Evolutionary conservation across 768 basidiomycete genomes (phyloP).

Genomic region (Astraeus odoratus): DNA sequence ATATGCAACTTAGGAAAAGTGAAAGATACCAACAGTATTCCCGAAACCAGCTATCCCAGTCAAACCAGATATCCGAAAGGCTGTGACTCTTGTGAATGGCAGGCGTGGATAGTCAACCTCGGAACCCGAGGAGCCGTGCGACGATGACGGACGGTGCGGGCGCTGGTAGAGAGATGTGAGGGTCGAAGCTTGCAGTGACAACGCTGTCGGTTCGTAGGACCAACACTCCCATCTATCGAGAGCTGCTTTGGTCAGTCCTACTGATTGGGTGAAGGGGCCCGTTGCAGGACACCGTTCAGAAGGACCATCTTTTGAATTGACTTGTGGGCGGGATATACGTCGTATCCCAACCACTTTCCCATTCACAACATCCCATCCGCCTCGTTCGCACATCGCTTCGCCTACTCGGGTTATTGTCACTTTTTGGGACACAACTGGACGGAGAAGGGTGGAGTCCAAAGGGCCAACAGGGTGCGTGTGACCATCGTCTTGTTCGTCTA

Average conservation of each 20-base stretch:
- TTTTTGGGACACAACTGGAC: slow-evolving; percentile 34
- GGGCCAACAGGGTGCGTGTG: slow-evolving; percentile 25
- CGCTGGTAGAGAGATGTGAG: slow-evolving; percentile 39
- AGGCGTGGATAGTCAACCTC: slow-evolving; percentile 41
- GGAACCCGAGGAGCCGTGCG: background rate
- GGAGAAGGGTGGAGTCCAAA: slow-evolving; percentile 26
- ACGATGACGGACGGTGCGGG: slow-evolving; percentile 5
- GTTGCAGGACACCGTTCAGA: slow-evolving; percentile 9
- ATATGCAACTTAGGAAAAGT: slow-evolving; percentile 17
- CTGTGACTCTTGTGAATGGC: slow-evolving; percentile 75
- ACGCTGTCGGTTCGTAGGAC: slow-evolving; percentile 57
- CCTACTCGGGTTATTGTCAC: slow-evolving; percentile 47
- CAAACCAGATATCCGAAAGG: slow-evolving; percentile 44
- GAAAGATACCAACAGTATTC: slow-evolving; percentile 44
- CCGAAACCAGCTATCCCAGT: slow-evolving; percentile 68
- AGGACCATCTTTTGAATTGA: slow-evolving; percentile 20
- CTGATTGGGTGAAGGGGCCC: slow-evolving; percentile 3
- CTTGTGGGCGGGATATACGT: slow-evolving; percentile 46
- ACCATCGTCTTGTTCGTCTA: slow-evolving; percentile 22
- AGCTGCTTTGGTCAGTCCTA: slow-evolving; percentile 54
- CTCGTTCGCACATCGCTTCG: slow-evolving; percentile 63
- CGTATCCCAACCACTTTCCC: slow-evolving; percentile 64
- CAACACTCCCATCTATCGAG: slow-evolving; percentile 82
- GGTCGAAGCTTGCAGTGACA: slow-evolving; percentile 42
- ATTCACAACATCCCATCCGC: slow-evolving; percentile 64